Percentiles rank a stretch among this genome's conserved stretches.
Evolutionary conservation across 306 rosid genomes (phyloP).

Genomic region (Boehmeria nivea): DNA sequence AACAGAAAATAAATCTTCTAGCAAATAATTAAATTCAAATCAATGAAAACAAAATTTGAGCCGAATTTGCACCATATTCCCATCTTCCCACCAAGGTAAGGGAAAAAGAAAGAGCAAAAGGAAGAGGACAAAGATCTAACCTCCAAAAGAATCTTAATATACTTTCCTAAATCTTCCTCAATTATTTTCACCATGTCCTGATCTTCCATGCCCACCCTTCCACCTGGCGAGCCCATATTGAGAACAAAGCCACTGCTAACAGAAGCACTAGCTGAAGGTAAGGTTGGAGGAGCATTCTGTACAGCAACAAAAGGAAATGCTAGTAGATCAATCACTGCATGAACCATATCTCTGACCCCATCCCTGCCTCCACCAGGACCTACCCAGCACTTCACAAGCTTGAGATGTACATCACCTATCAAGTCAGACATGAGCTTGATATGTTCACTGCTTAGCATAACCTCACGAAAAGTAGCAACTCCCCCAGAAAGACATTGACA

Average conservation of each 20-base stretch:
- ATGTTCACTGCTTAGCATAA: conserved; percentile 60
- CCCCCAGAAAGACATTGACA: conserved; percentile 83
- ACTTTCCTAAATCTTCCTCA: conserved; percentile 80
- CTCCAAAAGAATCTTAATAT: conserved; percentile 74
- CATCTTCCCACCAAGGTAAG: too few species aligned
- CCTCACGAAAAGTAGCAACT: conserved; percentile 65
- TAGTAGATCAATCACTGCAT: conserved; percentile 65
- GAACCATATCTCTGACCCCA: conserved; percentile 67
- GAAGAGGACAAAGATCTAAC: too few species aligned
- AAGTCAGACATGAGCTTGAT: conserved; percentile 60
- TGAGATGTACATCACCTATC: conserved; percentile 68
- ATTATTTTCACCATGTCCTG: conserved; percentile 71
- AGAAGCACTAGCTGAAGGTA: conserved; percentile 79
- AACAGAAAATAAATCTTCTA: too few species aligned
- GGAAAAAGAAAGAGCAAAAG: too few species aligned
- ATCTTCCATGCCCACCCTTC: conserved; percentile 77
- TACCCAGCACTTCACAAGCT: conserved; percentile 67
- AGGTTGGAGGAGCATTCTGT: conserved; percentile 74
- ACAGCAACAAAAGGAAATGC: conserved; percentile 98
- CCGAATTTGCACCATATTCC: too few species aligned
- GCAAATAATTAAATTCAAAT: too few species aligned
- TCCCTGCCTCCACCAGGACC: conserved; percentile 91
- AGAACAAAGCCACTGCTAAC: conserved; percentile 85
- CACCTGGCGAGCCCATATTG: conserved; percentile 81
- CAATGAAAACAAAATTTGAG: too few species aligned